Evolutionary conservation across 345 rosid species (phyloP), one percentile per base, ranked within the genome.

Genomic region (Populus davidiana): DNA sequence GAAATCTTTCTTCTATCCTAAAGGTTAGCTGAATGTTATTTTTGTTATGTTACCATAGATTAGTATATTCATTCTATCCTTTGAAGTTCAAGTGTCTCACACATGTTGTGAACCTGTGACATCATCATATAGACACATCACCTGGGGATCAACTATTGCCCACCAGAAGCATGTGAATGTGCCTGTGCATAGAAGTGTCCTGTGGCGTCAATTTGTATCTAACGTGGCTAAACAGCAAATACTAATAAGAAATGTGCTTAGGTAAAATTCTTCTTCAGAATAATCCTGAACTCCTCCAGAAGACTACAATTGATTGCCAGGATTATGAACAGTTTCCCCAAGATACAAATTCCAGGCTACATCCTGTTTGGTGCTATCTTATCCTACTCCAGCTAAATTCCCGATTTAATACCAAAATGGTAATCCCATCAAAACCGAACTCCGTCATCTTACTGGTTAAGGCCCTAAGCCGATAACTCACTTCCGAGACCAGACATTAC

Each of bases 231-330:
- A 71, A 50, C 27, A 71, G 14, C 2, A 1, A 49, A 5, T 25
- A 20, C 16, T n/a, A 23, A 49, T 2, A 14, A 23, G 23, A 50
- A 41, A 71, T 8, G 56, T 29, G 23, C 41, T 49, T 71, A 52
- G 35, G 74, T 35, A 50, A 50, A 71, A 49, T 71, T 35, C 31
- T 33, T 62, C 54, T 71, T 52, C 43, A 54, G 16, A 73, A 59
- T 23, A 35, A 59, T 73, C 54, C n/a, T 44, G 35, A 27, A n/a
- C 33, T 70, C 44, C 35, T 44, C 59, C 4, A 44, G 6, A 25
- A 20, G 21, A 54, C n/a, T 44, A 5, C 20, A 35, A 4, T 12
- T 27, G 21, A 47, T 47, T 36, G 0, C 20, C 35, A 23, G 23
- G 25, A 67, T 67, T 20, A 16, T 8, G 20, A 23, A 43, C 56